Evolutionary conservation across 163 green algal species (phyloP), one percentile per base, ranked within the genome.

Genomic region (Scenedesmus sp.): DNA sequence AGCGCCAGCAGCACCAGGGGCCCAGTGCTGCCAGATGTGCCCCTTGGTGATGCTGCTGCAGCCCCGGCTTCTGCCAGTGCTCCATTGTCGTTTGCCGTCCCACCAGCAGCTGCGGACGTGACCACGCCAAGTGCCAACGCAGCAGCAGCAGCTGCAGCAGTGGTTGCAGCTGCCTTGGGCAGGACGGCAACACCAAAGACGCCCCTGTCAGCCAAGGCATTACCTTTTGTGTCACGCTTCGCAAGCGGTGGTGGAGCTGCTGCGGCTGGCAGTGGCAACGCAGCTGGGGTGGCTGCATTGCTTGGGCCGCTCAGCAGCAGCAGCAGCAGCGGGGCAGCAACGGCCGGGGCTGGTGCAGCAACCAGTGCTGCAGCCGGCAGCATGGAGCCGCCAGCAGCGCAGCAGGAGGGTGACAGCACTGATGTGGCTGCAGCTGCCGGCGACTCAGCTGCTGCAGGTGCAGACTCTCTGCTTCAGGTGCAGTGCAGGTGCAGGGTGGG

Each of bases 141-240:
- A 70, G 85, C 30, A 37, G 24, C n/a, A n/a, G n/a, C 40, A 33
- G 42, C 68, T 59, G 53, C 73, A 53, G 68, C 61, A 49, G 30
- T 76, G 18, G 10, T 26, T 35, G 22, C 40, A 33, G 42, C 68
- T 53, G 35, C 51, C 24, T 35, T 35, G 24, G 61, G n/a, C 83
- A 49, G 83, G 24, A 44, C 85, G 30, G 85, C 26, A 24, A 90
- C 85, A 20, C 85, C 85, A 1, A 83, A 51, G 46, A 90, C 85
- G 15, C 85, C 85, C 13, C 35, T 90, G 35, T 90, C 85, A 78
- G 85, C 85, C 9, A 90, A 73, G 18, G 85, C 85, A 42, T 49
- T 59, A 13, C 85, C 85, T 1, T 90, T 90, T 73, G 85, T 90
- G 49, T 90, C 85, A n/a, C 70, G 85, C n/a, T 76, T 85, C 44